phyloP scores from a whole-genome alignment of 2,329 filamentous ascomycete species.

The Fonsecaea multimorphosa region DNA sequence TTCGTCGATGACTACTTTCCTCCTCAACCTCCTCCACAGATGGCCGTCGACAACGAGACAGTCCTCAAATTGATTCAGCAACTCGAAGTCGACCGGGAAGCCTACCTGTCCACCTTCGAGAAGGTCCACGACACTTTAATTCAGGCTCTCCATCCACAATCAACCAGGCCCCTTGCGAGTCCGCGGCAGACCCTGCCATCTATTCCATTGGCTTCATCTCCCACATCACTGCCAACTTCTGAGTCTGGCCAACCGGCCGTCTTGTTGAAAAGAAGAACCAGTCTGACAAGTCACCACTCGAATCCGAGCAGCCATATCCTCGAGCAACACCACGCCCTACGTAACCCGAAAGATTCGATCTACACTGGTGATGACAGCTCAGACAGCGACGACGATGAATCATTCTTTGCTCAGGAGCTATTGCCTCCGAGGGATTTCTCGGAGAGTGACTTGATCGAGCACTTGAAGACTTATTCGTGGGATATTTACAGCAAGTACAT shows the following conservation, averaged over 20 bases:
- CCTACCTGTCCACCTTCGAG: constrained; percentile 37
- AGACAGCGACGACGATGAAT: constrained; percentile 48
- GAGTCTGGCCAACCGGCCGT: constrained; percentile 1
- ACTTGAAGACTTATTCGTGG: constrained; percentile 54
- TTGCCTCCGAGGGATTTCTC: constrained; percentile 50
- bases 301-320: constrained; percentile 19
- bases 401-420: constrained; percentile 49
- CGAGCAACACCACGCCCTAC: constrained; percentile 24
- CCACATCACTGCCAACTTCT: constrained; percentile 13
- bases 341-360: constrained; percentile 36
- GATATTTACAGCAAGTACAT: constrained; percentile 50
- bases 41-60: constrained; percentile 38
- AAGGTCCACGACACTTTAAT: constrained; percentile 37
- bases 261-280: constrained; percentile 4
- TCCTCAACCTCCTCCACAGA: constrained; percentile 24
- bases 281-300: constrained; percentile 18
- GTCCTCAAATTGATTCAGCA: constrained; percentile 37
- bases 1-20: constrained; percentile 31
- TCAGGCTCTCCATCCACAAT: constrained; percentile 31
- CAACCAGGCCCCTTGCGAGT: constrained; percentile 1
- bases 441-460: constrained; percentile 53
- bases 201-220: constrained; percentile 17
- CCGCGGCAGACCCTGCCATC: constrained; percentile 11
- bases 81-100: constrained; percentile 36
- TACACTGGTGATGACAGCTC: constrained; percentile 45